These are phyloP conservation scores for Colletotrichum sansevieriae DNA, from an alignment of 2,329 filamentous ascomycete genomes.

Conservation along the genomic window DNA sequence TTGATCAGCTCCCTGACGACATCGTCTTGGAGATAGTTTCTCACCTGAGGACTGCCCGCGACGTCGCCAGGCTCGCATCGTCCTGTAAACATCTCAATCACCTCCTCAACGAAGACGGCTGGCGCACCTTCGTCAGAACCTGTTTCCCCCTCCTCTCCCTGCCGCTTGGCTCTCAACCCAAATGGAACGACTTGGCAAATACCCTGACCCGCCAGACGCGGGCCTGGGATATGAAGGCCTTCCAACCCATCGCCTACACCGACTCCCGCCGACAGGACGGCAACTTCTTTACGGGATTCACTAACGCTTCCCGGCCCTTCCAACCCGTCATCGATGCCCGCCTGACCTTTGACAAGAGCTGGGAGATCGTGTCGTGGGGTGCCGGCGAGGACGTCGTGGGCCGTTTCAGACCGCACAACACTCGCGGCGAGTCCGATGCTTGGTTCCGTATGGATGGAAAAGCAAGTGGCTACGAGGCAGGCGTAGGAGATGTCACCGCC, in stretches of 20 bases:
- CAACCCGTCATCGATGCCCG: slow-evolving; percentile 63
- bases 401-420: slow-evolving; percentile 52
- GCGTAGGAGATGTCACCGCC: slow-evolving; percentile 64
- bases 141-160: slow-evolving; percentile 58
- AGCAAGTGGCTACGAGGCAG: slow-evolving; percentile 55
- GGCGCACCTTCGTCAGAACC: slow-evolving; percentile 62
- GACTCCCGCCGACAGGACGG: slow-evolving; percentile 47
- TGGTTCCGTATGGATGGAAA: slow-evolving; percentile 52
- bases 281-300: slow-evolving; percentile 35
- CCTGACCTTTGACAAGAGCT: slow-evolving; percentile 50
- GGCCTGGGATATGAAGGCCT: slow-evolving; percentile 65
- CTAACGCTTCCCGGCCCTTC: slow-evolving; percentile 47
- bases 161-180: slow-evolving; percentile 44
- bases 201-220: slow-evolving; percentile 64
- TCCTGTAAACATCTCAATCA: slow-evolving; percentile 55
- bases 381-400: slow-evolving; percentile 65
- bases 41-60: slow-evolving; percentile 62
- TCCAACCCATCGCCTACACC: slow-evolving; percentile 46
- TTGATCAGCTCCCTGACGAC: slow-evolving; percentile 63
- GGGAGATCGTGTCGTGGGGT: slow-evolving; percentile 65
- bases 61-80: slow-evolving; percentile 57
- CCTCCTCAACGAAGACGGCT: slow-evolving; percentile 59
- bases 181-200: slow-evolving; percentile 57
- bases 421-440: slow-evolving; percentile 36
- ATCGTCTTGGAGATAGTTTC: slow-evolving; percentile 63